Conservation (phyloP, 495 filamentous ascomycete species). For the Margaritispora aquatica region DNA sequence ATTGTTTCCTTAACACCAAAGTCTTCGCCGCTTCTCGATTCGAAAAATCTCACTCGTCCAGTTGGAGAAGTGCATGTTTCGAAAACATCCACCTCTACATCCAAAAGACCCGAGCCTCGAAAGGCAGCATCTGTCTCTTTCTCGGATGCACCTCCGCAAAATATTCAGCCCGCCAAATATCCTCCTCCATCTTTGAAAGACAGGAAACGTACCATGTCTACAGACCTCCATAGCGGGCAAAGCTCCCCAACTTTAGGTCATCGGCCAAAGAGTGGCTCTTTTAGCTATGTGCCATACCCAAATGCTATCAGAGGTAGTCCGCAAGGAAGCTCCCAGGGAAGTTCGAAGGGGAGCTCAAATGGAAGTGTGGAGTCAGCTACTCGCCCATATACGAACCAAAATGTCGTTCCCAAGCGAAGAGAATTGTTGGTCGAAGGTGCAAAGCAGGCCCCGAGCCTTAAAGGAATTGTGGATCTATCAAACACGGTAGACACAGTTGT, state of each 20-base stretch:
- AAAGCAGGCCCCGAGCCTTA: constrained; percentile 8
- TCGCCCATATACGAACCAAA: background rate
- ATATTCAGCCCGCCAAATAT: background rate
- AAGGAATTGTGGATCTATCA: constrained; percentile 13
- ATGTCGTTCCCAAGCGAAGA: background rate
- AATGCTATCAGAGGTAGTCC: background rate
- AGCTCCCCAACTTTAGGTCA: background rate
- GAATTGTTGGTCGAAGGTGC: constrained; percentile 10
- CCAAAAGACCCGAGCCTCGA: background rate
- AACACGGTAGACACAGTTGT: constrained; percentile 20
- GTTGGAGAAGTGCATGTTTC: background rate
- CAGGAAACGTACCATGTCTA: constrained; percentile 4
- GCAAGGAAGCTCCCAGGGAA: background rate
- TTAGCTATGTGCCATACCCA: constrained; percentile 2
- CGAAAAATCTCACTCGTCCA: background rate
- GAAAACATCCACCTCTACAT: background rate
- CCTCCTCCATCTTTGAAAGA: background rate
- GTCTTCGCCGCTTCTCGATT: background rate
- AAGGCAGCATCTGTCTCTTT: background rate
- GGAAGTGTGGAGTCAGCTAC: background rate
- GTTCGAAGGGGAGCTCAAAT: background rate
- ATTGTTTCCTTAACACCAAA: background rate
- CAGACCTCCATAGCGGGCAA: background rate
- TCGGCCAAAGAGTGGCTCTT: background rate
- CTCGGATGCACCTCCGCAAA: background rate